Percentiles rank a stretch among this genome's conserved stretches.
Conservation (phyloP, 108 stramenopile species). For the Schizochytrium sp. region DNA sequence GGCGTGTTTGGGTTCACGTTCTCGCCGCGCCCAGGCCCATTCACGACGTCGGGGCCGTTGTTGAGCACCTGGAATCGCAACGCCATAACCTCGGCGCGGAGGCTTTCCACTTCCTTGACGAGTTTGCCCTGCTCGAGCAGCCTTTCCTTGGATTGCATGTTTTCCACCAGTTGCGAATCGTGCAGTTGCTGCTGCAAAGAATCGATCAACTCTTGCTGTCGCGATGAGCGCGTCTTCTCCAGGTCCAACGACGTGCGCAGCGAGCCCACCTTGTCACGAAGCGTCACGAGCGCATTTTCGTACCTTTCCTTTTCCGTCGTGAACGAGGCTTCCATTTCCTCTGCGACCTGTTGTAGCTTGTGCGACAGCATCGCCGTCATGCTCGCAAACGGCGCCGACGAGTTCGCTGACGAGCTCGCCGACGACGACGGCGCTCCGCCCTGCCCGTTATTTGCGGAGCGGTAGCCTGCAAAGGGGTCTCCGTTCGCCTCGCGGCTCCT, state of each 20-base stretch:
- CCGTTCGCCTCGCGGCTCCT: no score
- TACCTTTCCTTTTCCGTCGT: not conserved
- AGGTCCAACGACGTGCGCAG: not conserved
- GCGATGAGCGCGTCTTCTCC: not conserved
- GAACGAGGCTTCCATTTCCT: not conserved
- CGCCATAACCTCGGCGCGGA: constrained; percentile 9
- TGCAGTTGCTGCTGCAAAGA: not conserved
- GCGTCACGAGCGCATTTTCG: not conserved
- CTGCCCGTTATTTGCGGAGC: no score
- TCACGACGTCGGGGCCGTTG: not conserved
- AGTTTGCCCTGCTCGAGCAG: not conserved
- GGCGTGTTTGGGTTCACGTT: not conserved
- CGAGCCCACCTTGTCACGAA: not conserved
- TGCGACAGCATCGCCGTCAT: not conserved
- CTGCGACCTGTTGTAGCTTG: not conserved
- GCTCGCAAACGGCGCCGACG: not conserved
- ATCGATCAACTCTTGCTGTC: not conserved
- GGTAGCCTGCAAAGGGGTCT: no score
- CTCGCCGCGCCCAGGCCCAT: not conserved
- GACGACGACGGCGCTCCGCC: no score
- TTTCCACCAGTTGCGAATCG: constrained; percentile 1
- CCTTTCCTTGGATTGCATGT: not conserved
- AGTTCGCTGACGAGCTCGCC: not conserved
- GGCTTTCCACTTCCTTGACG: not conserved
- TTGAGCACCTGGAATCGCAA: not conserved